These are phyloP conservation scores for Cystobasidium slooffiae DNA, from an alignment of 1,284 basidiomycete genomes.

Conservation along the genomic window DNA sequence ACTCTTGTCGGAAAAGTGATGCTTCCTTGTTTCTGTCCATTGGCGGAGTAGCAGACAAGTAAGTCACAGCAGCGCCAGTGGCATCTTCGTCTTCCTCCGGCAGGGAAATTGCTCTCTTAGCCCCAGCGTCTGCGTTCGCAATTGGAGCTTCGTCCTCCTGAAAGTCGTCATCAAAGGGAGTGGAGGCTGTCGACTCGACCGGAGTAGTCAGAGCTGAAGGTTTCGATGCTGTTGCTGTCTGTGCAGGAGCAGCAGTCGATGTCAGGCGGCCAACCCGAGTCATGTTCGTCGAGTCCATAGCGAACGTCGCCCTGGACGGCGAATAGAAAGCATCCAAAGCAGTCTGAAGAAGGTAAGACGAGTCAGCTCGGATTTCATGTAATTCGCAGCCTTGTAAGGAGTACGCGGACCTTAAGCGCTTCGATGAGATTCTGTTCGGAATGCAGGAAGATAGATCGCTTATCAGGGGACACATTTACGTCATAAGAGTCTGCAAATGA, in stretches of 20 bases:
- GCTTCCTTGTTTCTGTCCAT: too few relatives aligned
- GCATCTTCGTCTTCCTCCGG: too few relatives aligned
- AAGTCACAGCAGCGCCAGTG: too few relatives aligned
- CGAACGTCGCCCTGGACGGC: conserved; percentile 70
- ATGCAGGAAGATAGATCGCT: conserved; percentile 90
- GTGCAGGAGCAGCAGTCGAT: conserved; percentile 17
- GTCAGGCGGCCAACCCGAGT: conserved; percentile 21
- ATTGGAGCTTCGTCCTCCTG: too few relatives aligned
- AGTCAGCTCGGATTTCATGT: not conserved
- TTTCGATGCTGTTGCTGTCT: conserved; percentile 18
- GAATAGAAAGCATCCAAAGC: conserved; percentile 70
- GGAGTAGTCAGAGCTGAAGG: not conserved
- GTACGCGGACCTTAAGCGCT: conserved; percentile 69
- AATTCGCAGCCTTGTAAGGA: not conserved
- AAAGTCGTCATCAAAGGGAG: not conserved
- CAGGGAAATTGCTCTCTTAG: too few relatives aligned
- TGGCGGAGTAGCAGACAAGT: too few relatives aligned
- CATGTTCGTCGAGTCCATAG: conserved; percentile 51
- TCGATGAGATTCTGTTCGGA: conserved; percentile 81
- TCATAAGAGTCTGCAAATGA: conserved; percentile 73
- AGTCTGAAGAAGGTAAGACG: conserved; percentile 55
- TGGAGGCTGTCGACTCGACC: not conserved
- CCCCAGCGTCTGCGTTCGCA: too few relatives aligned
- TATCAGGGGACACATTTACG: conserved; percentile 96
- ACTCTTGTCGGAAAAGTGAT: conserved; percentile 42